phyloP scores from a whole-genome alignment of 805 yeast species.

The Naumovozyma baii region DNA sequence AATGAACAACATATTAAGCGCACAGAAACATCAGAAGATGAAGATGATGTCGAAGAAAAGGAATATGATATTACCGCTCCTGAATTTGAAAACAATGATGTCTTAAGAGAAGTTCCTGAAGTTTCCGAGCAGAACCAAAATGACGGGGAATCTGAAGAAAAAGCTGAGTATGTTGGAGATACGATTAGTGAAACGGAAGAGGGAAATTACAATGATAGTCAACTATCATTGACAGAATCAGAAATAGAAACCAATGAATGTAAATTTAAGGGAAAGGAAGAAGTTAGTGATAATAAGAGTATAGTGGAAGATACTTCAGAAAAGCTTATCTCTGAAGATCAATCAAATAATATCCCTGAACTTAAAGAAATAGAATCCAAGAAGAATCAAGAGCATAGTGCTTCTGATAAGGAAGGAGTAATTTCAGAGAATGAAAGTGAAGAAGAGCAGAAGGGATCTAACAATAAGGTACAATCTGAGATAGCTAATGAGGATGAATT shows the following conservation, averaged over 20 bases:
- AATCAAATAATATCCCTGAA: background rate
- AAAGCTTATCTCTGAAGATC: background rate
- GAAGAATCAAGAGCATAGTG: too few species aligned
- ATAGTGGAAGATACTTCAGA: too few species aligned
- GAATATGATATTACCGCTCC: constrained; percentile 1
- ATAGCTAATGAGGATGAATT: constrained; percentile 5
- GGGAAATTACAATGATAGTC: too few species aligned
- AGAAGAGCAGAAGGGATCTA: constrained; percentile 1
- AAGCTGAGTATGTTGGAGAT: too few species aligned
- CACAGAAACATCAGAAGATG: background rate
- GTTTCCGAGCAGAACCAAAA: background rate
- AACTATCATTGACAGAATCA: too few species aligned
- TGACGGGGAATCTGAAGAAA: too few species aligned
- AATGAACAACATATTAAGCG: too few species aligned
- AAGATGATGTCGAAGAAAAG: background rate
- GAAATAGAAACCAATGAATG: too few species aligned
- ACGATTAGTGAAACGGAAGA: too few species aligned
- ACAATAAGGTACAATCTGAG: background rate
- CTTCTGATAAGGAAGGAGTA: background rate
- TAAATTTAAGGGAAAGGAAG: too few species aligned
- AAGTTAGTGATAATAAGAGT: too few species aligned
- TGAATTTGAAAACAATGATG: too few species aligned
- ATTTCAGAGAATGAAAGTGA: background rate
- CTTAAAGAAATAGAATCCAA: background rate
- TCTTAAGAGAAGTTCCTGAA: background rate